Base-by-base conservation (phyloP, 2,329 filamentous ascomycete genomes). In the Tolypocladium cylindrosporum region DNA sequence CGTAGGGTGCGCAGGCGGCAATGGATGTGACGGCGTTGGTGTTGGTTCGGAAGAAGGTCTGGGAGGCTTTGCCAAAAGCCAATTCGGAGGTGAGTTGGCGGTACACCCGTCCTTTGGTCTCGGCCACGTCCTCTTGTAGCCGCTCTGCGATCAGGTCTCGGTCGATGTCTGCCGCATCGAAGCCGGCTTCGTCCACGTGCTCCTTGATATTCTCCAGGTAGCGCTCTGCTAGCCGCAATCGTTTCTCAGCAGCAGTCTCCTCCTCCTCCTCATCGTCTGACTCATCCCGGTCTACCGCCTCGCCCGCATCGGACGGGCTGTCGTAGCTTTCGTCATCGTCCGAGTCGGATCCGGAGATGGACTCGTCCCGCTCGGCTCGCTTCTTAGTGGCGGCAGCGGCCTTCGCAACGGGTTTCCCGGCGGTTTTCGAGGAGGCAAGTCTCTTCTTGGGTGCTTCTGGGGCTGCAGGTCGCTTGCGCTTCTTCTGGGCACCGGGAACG, bases 81-180 rank as follows among this genome's bases (percentile, higher is more conserved):
- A 96, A 79, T 63, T 89, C 82, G 27, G 82, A 77, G 41, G 89
- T 89, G 64, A 99, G 83, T 70, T 85, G 84, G 55, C 91, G 84
- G 75, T 96, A 97, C 55, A 96, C 82, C 65, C 88, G 88, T 59
- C 94, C 94, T 75, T 97, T 97, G 58, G 85, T 84, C 75, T 97
- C 94, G 56, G 94, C 87, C 50, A 94, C 90, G 70, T 97, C 94
- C 74, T 97, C 91, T 72, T 93, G 86, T 66, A 99, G 77, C 65
- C 92, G 80, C 72, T 96, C 90, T 48, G 93, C 91, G 66, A 99
- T 92, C 65, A 97, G 77, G 69, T 99, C 94, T 59, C 88, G 82
- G 74, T 97, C 94, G 59, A 99, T 89, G 56, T 97, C 90, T 65
- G 88, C 91, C 9, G 94, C 94, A 74, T 99, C 91, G 68, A 97